Evolutionary conservation across 1,284 basidiomycete species (phyloP).

Genomic region (Stygiomarasmius scandens): DNA sequence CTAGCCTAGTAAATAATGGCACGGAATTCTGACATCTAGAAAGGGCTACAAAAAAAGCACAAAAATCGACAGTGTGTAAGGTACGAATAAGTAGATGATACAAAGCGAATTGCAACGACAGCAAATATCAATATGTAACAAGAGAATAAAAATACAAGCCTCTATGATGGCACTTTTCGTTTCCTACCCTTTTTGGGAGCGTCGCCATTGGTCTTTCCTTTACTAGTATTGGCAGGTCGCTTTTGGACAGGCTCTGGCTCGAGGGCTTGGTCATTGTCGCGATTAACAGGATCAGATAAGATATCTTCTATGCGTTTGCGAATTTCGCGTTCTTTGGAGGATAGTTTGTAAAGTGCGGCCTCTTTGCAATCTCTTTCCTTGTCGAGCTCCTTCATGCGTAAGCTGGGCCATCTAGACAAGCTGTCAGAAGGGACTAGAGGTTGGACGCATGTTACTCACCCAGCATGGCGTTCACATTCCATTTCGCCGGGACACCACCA

Average conservation of each 20-base stretch:
- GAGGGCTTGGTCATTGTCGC: neutral
- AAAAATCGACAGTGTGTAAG: conserved; percentile 16
- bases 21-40: neutral
- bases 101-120: conserved; percentile 14
- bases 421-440: conserved; percentile 9
- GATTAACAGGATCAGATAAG: conserved; percentile 41
- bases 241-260: conserved; percentile 31
- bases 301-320: conserved; percentile 73
- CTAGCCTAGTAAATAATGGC: neutral
- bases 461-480: conserved; percentile 77
- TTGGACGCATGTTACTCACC: conserved; percentile 45
- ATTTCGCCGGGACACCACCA: conserved; percentile 77
- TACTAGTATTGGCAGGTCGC: conserved; percentile 43
- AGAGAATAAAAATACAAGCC: conserved; percentile 6
- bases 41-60: conserved; percentile 15
- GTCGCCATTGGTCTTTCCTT: conserved; percentile 50
- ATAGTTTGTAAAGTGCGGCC: conserved; percentile 60
- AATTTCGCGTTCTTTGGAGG: conserved; percentile 71
- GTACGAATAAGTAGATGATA: neutral
- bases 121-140: conserved; percentile 26
- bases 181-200: conserved; percentile 63
- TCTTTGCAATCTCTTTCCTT: conserved; percentile 74
- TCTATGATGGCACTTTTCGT: conserved; percentile 44
- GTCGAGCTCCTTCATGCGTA: conserved; percentile 69
- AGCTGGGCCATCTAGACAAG: conserved; percentile 70